Evolutionary conservation across 352 stramenopile species (phyloP), one percentile per base, ranked within the genome.

Genomic region (Pythium volutum): DNA sequence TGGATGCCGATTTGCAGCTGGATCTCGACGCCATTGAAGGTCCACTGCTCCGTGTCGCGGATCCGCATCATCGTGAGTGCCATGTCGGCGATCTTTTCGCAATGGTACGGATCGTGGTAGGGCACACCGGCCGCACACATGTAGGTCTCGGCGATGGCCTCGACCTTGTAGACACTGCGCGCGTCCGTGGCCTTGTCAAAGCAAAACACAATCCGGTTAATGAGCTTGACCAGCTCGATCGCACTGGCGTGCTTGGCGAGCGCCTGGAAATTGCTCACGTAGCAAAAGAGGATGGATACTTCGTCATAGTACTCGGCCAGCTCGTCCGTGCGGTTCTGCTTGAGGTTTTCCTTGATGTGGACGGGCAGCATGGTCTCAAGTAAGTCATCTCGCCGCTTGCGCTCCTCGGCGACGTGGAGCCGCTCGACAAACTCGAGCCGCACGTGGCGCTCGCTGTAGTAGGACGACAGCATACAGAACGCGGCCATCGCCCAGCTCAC

Each of bases 91-190:
- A 92, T 70, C 55, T 88, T 86, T 36, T 89, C 77, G 52, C 76
- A 83, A 52, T 91, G 77, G 45, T 82, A 88, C 11, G 79, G 78
- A 47, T 89, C 80, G n/a, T 73, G 69, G 26, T 81, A 62, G 0
- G 79, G 80, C 27, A 91, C 77, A 6, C 70, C 87, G n/a, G 69
- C 78, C 0, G 73, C 79, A 42, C 70, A 91, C 82, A 96, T 90
- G 67, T 95, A 96, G 2, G 85, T 90, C 56, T 93, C 78, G 15
- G 77, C 87, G 52, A 96, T 88, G 27, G 88, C 91, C 59, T 96
- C 85, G 43, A 95, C 80, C 67, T 96, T 96, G 69, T 96, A 90
- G 0, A 96, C 84, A 1, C 70, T 74, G 26, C 86, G 71, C 14
- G 73, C 61, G 42, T 94, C 81, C 1, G 82, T 85, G 25, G 89